phyloP scores from a whole-genome alignment of 805 yeast genomes.

The Myxozyma mucilagina region DNA sequence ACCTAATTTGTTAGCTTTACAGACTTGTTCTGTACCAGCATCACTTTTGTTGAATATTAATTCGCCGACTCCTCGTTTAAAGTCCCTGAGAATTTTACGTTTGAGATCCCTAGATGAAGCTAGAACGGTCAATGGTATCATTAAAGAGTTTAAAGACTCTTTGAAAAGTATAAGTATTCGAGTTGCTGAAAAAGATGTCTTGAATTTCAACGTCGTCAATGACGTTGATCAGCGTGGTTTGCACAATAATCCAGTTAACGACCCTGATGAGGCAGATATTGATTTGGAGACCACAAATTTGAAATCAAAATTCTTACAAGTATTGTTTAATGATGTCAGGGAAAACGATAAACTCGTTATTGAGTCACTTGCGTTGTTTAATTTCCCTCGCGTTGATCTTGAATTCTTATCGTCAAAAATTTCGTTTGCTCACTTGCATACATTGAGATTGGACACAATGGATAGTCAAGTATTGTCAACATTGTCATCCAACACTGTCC shows the following conservation, averaged over 20 bases:
- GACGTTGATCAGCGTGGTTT: constrained; percentile 5
- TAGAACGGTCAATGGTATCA: constrained; percentile 11
- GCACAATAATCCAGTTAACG: neutral
- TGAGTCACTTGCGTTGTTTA: constrained; percentile 21
- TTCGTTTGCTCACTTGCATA: constrained; percentile 1
- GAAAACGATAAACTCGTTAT: neutral
- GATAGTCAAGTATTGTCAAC: constrained; percentile 18
- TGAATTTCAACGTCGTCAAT: constrained; percentile 5
- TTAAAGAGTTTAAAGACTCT: constrained; percentile 5
- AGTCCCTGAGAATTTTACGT: constrained; percentile 15
- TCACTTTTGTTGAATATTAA: neutral
- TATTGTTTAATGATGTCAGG: neutral
- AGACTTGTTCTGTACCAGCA: constrained; percentile 24
- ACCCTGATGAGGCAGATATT: neutral
- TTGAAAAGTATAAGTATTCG: constrained; percentile 16
- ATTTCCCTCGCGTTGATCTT: constrained; percentile 22
- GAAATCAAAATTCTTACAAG: constrained; percentile 14
- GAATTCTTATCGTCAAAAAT: constrained; percentile 8
- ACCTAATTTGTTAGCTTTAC: constrained; percentile 9
- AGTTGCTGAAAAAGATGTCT: constrained; percentile 20
- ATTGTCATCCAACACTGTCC: constrained; percentile 4
- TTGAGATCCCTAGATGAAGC: constrained; percentile 24
- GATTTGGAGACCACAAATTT: constrained; percentile 14
- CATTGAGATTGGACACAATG: constrained; percentile 23
- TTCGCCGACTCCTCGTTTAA: neutral